Conservation (phyloP, 164 flowering plant genomes). For the Warburgia ugandensis region DNA sequence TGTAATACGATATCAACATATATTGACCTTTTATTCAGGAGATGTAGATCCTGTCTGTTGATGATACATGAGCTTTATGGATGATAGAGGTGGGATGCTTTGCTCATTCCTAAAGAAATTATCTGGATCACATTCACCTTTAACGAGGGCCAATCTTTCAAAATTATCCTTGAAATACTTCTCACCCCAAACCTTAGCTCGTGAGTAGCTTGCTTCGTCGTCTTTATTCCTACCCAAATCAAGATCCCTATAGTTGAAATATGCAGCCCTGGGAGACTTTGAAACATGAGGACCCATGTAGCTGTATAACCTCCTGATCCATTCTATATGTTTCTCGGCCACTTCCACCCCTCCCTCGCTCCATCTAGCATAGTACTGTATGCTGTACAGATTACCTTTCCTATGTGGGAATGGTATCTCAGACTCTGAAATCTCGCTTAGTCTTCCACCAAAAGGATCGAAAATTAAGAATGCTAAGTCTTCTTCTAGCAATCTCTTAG, state of each 20-base stretch:
- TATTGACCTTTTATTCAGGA: too few relatives aligned
- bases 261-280: slow-evolving; percentile 16
- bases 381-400: slow-evolving; percentile 15
- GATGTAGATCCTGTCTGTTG: too few relatives aligned
- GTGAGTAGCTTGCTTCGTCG: slow-evolving; percentile 2
- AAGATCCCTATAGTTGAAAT: slow-evolving; percentile 20
- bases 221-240: slow-evolving; percentile 14
- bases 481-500: slow-evolving; percentile 8
- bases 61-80: too few relatives aligned
- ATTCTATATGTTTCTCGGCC: not conserved
- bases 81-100: slow-evolving; percentile 3
- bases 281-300: slow-evolving; percentile 14
- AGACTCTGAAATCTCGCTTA: slow-evolving; percentile 10
- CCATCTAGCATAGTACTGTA: slow-evolving; percentile 12
- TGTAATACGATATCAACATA: too few relatives aligned
- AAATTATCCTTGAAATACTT: slow-evolving; percentile 22
- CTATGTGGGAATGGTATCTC: slow-evolving; percentile 21
- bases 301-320: not conserved
- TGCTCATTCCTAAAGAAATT: slow-evolving; percentile 17
- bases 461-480: slow-evolving; percentile 12
- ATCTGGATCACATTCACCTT: slow-evolving; percentile 17
- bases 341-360: not conserved
- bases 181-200: slow-evolving; percentile 15
- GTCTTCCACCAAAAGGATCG: slow-evolving; percentile 21
- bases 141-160: slow-evolving; percentile 20